Evolutionary conservation across 257 asterid genomes (phyloP).

Genomic region (Dorcoceras hygrometricum): DNA sequence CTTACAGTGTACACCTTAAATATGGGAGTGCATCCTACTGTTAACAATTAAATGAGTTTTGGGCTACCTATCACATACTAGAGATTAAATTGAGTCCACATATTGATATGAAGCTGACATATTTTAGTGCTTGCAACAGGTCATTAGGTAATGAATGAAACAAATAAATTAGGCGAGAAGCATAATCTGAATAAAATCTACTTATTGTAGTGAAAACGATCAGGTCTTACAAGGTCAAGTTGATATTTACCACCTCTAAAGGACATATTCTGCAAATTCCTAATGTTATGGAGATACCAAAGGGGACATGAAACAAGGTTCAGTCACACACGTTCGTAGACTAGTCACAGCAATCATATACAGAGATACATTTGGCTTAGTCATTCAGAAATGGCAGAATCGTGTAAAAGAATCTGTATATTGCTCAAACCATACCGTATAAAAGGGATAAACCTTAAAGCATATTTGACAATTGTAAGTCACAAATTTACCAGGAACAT

Average conservation of each 20-base stretch:
- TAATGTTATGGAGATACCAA: no score
- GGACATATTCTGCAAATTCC: no score
- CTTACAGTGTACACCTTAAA: background rate
- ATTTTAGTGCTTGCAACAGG: slow-evolving; percentile 5
- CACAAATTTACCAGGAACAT: slow-evolving; percentile 4
- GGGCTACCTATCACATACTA: background rate
- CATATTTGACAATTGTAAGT: slow-evolving; percentile 53
- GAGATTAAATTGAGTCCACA: slow-evolving; percentile 12
- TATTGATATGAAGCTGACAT: background rate
- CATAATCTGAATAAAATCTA: no score
- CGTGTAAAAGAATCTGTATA: slow-evolving; percentile 18
- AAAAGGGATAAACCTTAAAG: slow-evolving; percentile 88
- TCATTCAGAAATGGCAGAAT: no score
- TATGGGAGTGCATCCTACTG: slow-evolving; percentile 4
- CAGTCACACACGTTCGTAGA: no score
- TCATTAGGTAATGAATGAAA: background rate
- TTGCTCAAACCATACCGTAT: slow-evolving; percentile 55
- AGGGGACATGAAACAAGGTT: no score
- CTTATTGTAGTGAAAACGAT: no score
- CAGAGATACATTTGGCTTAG: no score
- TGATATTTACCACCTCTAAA: no score
- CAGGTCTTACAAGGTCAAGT: no score
- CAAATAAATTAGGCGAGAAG: no score
- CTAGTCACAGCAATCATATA: no score
- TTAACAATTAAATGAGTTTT: slow-evolving; percentile 11